phyloP scores from a whole-genome alignment of 1,139 yeast species.

The Geotrichum klebahnii region DNA sequence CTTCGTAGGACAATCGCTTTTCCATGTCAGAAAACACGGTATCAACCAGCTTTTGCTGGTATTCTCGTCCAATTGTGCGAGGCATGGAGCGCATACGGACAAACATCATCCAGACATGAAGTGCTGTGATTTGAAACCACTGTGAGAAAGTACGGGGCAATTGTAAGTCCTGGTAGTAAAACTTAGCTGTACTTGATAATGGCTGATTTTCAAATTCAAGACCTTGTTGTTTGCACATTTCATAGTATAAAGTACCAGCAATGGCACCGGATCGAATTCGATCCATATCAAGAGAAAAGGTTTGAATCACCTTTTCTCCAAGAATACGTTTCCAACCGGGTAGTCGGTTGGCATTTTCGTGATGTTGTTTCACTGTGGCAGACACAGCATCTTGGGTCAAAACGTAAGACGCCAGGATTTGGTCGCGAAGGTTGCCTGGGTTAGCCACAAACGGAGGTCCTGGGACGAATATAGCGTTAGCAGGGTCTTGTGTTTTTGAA shows the following conservation, averaged over 20 bases:
- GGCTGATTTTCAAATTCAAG: conserved; percentile 35
- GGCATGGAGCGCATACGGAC: conserved; percentile 97
- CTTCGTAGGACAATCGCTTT: conserved; percentile 74
- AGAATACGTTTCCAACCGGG: conserved; percentile 66
- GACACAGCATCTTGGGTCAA: conserved; percentile 16
- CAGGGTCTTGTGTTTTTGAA: neutral
- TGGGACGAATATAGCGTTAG: neutral
- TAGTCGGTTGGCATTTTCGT: conserved; percentile 35
- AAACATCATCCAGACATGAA: conserved; percentile 90
- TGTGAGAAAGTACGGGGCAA: conserved; percentile 85
- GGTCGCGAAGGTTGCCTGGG: conserved; percentile 18
- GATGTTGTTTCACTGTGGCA: conserved; percentile 14
- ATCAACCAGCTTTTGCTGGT: conserved; percentile 89
- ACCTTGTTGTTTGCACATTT: conserved; percentile 81
- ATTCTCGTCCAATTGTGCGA: conserved; percentile 76
- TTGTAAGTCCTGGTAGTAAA: conserved; percentile 64
- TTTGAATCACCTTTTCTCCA: conserved; percentile 66
- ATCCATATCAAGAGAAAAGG: conserved; percentile 84
- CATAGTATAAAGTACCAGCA: conserved; percentile 84
- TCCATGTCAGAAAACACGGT: conserved; percentile 88
- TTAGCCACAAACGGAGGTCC: conserved; percentile 21
- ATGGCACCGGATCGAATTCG: conserved; percentile 87
- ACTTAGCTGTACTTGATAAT: conserved; percentile 36
- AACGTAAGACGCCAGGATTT: conserved; percentile 18
- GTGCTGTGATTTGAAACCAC: conserved; percentile 87